Evolutionary conservation across 192 early-diverging fungal species (phyloP).

Genomic region (Backusella macrospora): DNA sequence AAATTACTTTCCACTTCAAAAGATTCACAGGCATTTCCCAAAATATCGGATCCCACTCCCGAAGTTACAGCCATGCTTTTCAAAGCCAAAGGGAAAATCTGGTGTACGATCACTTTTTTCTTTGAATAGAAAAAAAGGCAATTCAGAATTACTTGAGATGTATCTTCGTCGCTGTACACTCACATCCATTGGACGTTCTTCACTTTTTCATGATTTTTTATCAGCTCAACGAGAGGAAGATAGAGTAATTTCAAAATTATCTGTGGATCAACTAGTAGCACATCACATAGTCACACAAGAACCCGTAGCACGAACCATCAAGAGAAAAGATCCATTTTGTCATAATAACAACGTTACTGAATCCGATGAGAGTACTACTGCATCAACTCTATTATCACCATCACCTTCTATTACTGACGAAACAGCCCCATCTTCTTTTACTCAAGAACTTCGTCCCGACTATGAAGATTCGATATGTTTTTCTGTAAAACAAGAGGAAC

Average conservation of each 20-base stretch:
- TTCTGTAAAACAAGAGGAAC: not conserved
- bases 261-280: conserved; percentile 16
- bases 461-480: conserved; percentile 1
- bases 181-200: conserved; percentile 42
- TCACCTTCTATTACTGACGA: not conserved
- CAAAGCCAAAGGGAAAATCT: not conserved
- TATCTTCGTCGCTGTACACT: conserved; percentile 51
- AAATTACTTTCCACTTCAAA: conserved; percentile 2
- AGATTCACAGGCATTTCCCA: conserved; percentile 20
- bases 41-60: conserved; percentile 10
- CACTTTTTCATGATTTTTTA: conserved; percentile 51
- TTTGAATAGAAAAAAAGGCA: conserved; percentile 40
- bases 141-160: conserved; percentile 48
- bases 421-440: not conserved
- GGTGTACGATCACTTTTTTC: not conserved
- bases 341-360: conserved; percentile 15
- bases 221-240: conserved; percentile 54
- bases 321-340: not conserved
- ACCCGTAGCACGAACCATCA: not conserved
- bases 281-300: not conserved
- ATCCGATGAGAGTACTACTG: conserved; percentile 8
- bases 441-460: not conserved
- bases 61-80: not conserved
- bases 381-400: not conserved
- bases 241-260: conserved; percentile 42